Base-by-base conservation (phyloP, 768 basidiomycete species). In the Lentinula sp. region DNA sequence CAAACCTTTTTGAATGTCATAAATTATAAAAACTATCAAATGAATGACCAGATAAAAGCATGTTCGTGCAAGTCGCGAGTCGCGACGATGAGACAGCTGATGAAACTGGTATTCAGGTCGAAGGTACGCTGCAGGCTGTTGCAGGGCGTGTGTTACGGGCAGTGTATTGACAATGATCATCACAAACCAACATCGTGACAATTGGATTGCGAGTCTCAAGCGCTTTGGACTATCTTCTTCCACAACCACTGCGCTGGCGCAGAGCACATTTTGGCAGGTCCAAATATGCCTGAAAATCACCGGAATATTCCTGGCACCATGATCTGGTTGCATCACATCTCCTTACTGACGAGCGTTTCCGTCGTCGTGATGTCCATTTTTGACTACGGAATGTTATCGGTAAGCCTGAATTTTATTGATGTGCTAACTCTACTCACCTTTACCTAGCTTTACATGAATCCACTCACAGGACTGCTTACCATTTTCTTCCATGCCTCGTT, bases 361-460 rank as follows among this genome's bases (percentile, higher is more conserved):
- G 18, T 57, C 28, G 56, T 45, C 16, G 21, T 57, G 6, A 46
- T 49, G 57, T 59, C 57, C 57, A 31, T 59, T 34, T 59, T 46
- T 18, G 57, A 59, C 46, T 59, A 48, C 16, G 57, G 57, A 21
- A 45, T 45, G 3, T 32, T 59, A 34, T 59, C 57, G 11, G 57
- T 59, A 15, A 43, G 57, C 23, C 23, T 59, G 21, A n/a, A 4
- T 28, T 7, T 32, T 5, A 37, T 21, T 7, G 28, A 18, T 13
- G 18, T 11, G 10, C 13, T 32, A 45, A 57, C 42, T 43, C 34
- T 32, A 34, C 32, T 35, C 50, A n/a, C 15, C 51, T 52, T n/a
- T 15, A 52, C 31, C 9, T 40, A 59, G 57, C 37, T 59, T n/a
- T 59, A 59, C 48, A 59, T 59, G 45, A 59, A 59, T 32, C 57